Conservation (phyloP, 2,329 filamentous ascomycete species). For the Cladosporium sphaerospermum region DNA sequence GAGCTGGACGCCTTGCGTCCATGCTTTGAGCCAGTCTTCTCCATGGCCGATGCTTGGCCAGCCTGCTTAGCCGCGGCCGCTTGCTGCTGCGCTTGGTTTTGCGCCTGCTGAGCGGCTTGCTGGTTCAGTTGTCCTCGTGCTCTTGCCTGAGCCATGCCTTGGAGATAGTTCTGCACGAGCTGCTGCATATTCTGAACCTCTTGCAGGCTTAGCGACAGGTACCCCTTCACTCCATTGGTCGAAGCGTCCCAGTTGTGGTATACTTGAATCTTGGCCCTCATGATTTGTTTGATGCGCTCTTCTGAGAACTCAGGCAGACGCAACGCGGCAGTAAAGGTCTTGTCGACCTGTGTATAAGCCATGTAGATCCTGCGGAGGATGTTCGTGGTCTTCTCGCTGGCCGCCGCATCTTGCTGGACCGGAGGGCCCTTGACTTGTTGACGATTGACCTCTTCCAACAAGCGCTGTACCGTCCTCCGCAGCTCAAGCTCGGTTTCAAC, state of each 20-base stretch:
- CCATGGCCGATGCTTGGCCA: constrained; percentile 12
- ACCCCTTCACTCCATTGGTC: constrained; percentile 23
- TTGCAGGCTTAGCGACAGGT: constrained; percentile 22
- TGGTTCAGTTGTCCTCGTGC: constrained; percentile 15
- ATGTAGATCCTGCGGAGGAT: constrained; percentile 23
- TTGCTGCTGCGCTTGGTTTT: constrained; percentile 13
- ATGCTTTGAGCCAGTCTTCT: constrained; percentile 15
- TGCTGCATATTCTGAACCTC: constrained; percentile 20
- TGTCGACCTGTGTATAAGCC: constrained; percentile 20
- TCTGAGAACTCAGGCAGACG: constrained; percentile 17
- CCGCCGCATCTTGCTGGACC: constrained; percentile 18
- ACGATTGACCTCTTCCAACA: constrained; percentile 19
- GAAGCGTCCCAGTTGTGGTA: constrained; percentile 23
- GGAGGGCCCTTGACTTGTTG: constrained; percentile 24
- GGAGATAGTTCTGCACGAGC: constrained; percentile 21
- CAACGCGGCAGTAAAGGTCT: constrained; percentile 20
- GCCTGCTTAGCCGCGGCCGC: not conserved
- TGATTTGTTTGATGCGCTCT: constrained; percentile 19
- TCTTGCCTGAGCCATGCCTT: constrained; percentile 23
- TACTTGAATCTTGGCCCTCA: constrained; percentile 23
- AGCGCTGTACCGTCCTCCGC: not conserved
- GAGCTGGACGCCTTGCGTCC: constrained; percentile 20
- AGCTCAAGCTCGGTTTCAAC: constrained; percentile 15
- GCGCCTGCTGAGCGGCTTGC: constrained; percentile 11
- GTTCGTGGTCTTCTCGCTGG: constrained; percentile 16